Evolutionary conservation across 2,329 filamentous ascomycete genomes (phyloP).

Genomic region (Cordyceps fumosorosea): DNA sequence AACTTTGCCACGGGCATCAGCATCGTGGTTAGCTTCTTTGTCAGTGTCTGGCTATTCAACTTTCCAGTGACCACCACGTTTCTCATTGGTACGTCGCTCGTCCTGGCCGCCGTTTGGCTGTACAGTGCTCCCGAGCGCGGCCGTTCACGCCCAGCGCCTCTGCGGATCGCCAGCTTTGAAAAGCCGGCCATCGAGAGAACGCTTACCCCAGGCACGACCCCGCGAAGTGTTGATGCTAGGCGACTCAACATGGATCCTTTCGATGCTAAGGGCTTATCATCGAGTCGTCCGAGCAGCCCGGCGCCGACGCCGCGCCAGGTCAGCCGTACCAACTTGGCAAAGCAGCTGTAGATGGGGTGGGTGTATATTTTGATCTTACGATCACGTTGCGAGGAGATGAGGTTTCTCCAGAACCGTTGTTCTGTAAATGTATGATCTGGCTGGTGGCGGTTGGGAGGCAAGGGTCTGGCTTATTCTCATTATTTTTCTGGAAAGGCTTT

Average conservation of each 20-base stretch:
- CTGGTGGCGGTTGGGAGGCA: background rate
- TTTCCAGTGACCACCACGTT: slow-evolving; percentile 73
- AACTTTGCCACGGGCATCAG: slow-evolving; percentile 91
- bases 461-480: background rate
- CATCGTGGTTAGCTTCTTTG: slow-evolving; percentile 79
- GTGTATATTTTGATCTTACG: background rate
- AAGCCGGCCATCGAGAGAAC: slow-evolving; percentile 57
- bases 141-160: slow-evolving; percentile 50
- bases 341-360: background rate
- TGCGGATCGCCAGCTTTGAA: slow-evolving; percentile 68
- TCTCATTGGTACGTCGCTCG: slow-evolving; percentile 68
- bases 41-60: slow-evolving; percentile 80
- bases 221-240: slow-evolving; percentile 25
- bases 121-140: slow-evolving; percentile 65
- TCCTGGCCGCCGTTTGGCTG: slow-evolving; percentile 76
- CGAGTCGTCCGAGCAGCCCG: slow-evolving; percentile 42
- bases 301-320: slow-evolving; percentile 33
- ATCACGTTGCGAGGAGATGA: too few relatives aligned
- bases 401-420: background rate
- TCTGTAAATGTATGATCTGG: too few relatives aligned
- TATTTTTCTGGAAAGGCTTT: background rate
- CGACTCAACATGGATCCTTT: slow-evolving; percentile 35
- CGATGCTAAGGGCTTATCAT: slow-evolving; percentile 33
- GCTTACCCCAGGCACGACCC: slow-evolving; percentile 31
- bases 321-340: slow-evolving; percentile 30